Conservation (phyloP, 768 basidiomycete genomes). For the Serpula lacrymans region DNA sequence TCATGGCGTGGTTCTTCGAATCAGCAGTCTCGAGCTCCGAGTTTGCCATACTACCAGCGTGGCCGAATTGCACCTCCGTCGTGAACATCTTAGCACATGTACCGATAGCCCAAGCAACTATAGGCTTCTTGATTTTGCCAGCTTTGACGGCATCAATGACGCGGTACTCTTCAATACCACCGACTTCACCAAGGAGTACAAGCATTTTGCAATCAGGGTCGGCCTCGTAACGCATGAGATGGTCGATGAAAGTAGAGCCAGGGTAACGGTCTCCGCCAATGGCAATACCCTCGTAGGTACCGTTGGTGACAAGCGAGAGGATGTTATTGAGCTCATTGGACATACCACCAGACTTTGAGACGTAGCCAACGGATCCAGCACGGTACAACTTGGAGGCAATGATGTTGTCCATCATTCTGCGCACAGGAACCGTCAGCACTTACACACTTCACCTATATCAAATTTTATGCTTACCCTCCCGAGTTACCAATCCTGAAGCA, state of each 20-base stretch:
- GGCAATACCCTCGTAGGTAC: constrained; percentile 99
- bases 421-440: constrained; percentile 8
- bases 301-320: constrained; percentile 92
- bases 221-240: constrained; percentile 93
- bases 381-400: constrained; percentile 98
- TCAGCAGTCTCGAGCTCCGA: constrained; percentile 97
- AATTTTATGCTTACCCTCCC: constrained; percentile 64
- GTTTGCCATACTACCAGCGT: constrained; percentile 98
- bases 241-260: constrained; percentile 98
- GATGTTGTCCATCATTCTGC: constrained; percentile 99
- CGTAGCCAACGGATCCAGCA: constrained; percentile 95
- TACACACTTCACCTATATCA: constrained; percentile 1
- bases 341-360: constrained; percentile 99
- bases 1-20: constrained; percentile 96
- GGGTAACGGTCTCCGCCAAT: constrained; percentile 99
- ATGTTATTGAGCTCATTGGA: constrained; percentile 99
- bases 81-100: constrained; percentile 99
- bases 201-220: constrained; percentile 99
- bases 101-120: constrained; percentile 99
- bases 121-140: constrained; percentile 94
- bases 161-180: constrained; percentile 98
- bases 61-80: constrained; percentile 99
- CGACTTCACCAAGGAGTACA: constrained; percentile 96
- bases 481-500: constrained; percentile 99
- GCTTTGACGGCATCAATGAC: constrained; percentile 96